Conservation (phyloP, 2,329 filamentous ascomycete genomes). For the Geosmithia flava region DNA sequence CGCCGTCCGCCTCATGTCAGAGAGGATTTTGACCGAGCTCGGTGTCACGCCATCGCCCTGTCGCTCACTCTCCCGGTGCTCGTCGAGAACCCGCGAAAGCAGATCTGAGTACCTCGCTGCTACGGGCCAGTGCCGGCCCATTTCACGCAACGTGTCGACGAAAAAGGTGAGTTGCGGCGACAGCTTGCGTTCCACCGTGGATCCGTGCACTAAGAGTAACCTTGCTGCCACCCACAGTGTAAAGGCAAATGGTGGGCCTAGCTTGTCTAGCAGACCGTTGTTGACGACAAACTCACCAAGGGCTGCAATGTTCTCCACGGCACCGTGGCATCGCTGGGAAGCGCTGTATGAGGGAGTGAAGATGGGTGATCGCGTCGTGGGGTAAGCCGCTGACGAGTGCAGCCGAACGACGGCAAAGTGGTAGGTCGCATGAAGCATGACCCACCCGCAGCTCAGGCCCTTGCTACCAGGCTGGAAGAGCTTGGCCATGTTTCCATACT, state of each 20-base stretch:
- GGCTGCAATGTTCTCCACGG: constrained; percentile 71
- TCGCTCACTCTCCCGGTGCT: constrained; percentile 68
- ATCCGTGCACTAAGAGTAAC: constrained; percentile 77
- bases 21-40: constrained; percentile 72
- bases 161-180: constrained; percentile 71
- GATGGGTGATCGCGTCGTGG: constrained; percentile 75
- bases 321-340: constrained; percentile 68
- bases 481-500: constrained; percentile 75
- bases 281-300: constrained; percentile 68
- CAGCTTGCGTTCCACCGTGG: constrained; percentile 74
- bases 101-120: constrained; percentile 71
- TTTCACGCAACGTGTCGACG: constrained; percentile 66
- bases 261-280: constrained; percentile 62
- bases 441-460: constrained; percentile 67
- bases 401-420: constrained; percentile 83
- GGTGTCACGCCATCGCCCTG: constrained; percentile 66
- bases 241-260: constrained; percentile 86
- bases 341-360: constrained; percentile 84
- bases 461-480: constrained; percentile 61
- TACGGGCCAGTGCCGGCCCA: constrained; percentile 79
- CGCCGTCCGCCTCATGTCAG: constrained; percentile 83
- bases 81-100: constrained; percentile 72
- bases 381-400: constrained; percentile 86
- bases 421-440: constrained; percentile 85
- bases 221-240: constrained; percentile 86